Conservation (phyloP, 192 early-diverging fungal species). For the Coemansia javaensis region DNA sequence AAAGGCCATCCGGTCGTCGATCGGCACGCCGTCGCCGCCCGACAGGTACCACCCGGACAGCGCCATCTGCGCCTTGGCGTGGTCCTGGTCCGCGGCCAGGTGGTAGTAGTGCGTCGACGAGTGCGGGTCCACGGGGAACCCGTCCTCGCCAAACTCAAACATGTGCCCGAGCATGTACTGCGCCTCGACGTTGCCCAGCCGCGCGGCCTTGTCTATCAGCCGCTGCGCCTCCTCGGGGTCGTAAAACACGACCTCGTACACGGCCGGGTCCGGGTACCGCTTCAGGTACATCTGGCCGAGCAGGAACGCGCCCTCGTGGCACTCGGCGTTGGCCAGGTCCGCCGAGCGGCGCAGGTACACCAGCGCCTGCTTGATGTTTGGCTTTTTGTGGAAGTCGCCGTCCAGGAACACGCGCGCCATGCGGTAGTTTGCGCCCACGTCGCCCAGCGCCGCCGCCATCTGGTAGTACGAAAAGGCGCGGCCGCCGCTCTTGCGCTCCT, state of each 20-base stretch:
- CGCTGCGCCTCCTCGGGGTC: conserved; percentile 71
- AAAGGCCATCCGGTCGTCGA: conserved; percentile 70
- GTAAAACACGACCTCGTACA: conserved; percentile 62
- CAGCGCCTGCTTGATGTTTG: conserved; percentile 72
- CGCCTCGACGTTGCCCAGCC: conserved; percentile 65
- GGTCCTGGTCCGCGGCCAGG: conserved; percentile 71
- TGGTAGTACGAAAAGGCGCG: conserved; percentile 66
- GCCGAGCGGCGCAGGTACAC: conserved; percentile 78
- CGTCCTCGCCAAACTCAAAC: conserved; percentile 75
- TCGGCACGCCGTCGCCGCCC: conserved; percentile 63
- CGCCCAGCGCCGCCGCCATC: conserved; percentile 63
- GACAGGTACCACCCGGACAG: conserved; percentile 81
- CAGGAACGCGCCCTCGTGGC: conserved; percentile 71
- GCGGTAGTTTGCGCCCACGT: conserved; percentile 66
- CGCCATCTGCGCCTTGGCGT: conserved; percentile 81
- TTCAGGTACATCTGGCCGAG: conserved; percentile 76
- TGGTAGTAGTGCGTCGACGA: conserved; percentile 73
- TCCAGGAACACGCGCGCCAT: conserved; percentile 71
- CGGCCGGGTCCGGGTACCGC: conserved; percentile 55
- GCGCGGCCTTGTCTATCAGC: conserved; percentile 68
- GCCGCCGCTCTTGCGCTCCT: conserved; percentile 56
- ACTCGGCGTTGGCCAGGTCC: conserved; percentile 60
- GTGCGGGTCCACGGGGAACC: conserved; percentile 59
- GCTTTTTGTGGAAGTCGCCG: conserved; percentile 64
- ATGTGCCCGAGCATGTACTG: conserved; percentile 75